Evolutionary conservation across 768 basidiomycete genomes (phyloP), one percentile per base, ranked within the genome.

Genomic region (Dioszegia aurantiaca): DNA sequence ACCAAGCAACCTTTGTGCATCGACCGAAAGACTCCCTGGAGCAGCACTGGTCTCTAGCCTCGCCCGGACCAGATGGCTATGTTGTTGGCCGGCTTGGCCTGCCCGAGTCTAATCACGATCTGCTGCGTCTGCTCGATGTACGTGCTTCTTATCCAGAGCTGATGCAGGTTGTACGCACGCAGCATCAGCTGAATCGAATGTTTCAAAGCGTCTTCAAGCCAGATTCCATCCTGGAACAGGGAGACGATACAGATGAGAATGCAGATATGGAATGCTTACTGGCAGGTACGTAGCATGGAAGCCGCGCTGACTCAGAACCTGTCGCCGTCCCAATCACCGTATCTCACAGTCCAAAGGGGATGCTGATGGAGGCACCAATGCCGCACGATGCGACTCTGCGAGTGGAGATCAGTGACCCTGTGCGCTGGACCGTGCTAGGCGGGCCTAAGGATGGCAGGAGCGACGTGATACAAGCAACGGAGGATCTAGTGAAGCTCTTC

Each of bases 31-130:
- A 19, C 36, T 17, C 40, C 1, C 49, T 57, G 8, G 59, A 61
- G 24, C 69, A 71, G 55, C 55, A 58, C n/a, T 68, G 64, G 67
- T 58, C 62, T 8, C 58, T 68, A n/a, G 57, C 61, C 5, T 57
- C 60, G 12, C 67, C 67, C 24, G 64, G 69, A 16, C 62, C 64
- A 14, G 56, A 55, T 3, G 69, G 60, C 4, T 66, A 60, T 30
- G 52, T 71, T 8, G 37, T 71, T 1, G 61, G 61, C 4, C 45
- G 66, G 16, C 28, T 70, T 3, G 63, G 59, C 3, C 26, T 67
- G 11, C 55, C 65, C 8, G 27, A 19, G n/a, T n/a, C 24, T 26
- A 17, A 30, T 37, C 33, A 59, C 4, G 55, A 46, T 9, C 36
- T 70, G 14, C 6, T 17, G 12, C 58, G 37, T 27, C 3, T 61